Evolutionary conservation across 2,329 filamentous ascomycete genomes (phyloP).

Genomic region (Mycosphaerella sp.): DNA sequence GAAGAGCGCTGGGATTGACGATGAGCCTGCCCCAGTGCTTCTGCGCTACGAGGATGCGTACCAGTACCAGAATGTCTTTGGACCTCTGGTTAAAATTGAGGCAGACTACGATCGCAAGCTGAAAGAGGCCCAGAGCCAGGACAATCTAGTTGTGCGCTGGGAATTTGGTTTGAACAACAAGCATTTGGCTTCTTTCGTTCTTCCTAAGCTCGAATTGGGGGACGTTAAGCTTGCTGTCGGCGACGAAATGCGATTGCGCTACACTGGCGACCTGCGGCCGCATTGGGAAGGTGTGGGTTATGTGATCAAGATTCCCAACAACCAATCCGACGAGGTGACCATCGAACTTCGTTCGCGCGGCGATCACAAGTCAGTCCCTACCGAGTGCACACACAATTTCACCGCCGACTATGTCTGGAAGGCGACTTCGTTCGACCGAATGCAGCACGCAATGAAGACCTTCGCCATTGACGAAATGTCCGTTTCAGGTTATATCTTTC

Average conservation of each 20-base stretch:
- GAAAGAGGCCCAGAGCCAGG: conserved; percentile 96
- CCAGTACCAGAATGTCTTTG: conserved; percentile 98
- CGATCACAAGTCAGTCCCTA: conserved; percentile 92
- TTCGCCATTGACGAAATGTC: conserved; percentile 98
- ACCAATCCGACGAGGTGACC: conserved; percentile 95
- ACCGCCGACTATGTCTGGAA: conserved; percentile 99
- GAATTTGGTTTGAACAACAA: conserved; percentile 96
- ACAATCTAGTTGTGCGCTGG: conserved; percentile 91
- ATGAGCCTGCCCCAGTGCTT: conserved; percentile 87
- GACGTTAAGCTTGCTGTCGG: conserved; percentile 97
- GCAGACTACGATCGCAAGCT: conserved; percentile 98
- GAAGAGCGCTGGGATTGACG: conserved; percentile 84
- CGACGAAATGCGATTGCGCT: conserved; percentile 96
- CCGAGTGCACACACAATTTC: conserved; percentile 95
- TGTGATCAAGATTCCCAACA: conserved; percentile 99
- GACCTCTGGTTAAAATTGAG: conserved; percentile 96
- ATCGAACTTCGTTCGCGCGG: conserved; percentile 90
- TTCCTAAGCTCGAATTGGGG: conserved; percentile 94
- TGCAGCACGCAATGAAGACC: conserved; percentile 99
- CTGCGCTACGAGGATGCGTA: conserved; percentile 95
- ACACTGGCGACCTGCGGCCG: conserved; percentile 85
- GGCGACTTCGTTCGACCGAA: conserved; percentile 96
- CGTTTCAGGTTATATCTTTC: conserved; percentile 97
- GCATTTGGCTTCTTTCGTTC: conserved; percentile 87
- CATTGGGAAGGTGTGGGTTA: conserved; percentile 98